Conservation (phyloP, 1,284 basidiomycete species). For the Naganishia liquefaciens region DNA sequence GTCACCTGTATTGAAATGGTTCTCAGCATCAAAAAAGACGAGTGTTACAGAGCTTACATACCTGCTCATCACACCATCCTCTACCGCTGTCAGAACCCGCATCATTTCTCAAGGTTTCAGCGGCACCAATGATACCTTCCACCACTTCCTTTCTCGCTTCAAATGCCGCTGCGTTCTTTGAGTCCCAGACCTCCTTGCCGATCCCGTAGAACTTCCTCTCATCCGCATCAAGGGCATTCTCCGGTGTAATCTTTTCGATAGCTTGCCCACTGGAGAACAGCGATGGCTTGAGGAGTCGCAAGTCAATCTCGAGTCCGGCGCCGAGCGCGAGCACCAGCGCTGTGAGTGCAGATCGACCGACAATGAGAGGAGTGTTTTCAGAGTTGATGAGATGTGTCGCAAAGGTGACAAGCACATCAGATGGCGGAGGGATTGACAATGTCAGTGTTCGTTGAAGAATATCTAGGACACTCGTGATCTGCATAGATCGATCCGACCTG, state of each 20-base stretch:
- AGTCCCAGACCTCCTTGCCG: conserved; percentile 39
- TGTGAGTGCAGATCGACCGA: conserved; percentile 47
- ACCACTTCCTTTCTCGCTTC: conserved; percentile 44
- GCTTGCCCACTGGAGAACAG: conserved; percentile 24
- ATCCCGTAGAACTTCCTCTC: conserved; percentile 37
- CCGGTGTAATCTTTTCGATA: conserved; percentile 31
- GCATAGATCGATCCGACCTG: conserved; percentile 17
- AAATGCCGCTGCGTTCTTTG: conserved; percentile 36
- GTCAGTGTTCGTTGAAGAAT: conserved; percentile 6
- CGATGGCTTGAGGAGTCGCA: conserved; percentile 14
- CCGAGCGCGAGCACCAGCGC: conserved; percentile 43
- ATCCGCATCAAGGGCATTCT: conserved; percentile 34
- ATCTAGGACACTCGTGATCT: conserved; percentile 7
- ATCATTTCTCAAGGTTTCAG: conserved; percentile 49
- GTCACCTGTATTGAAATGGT: conserved; percentile 63
- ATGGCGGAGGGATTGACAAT: conserved; percentile 17
- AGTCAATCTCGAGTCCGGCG: conserved; percentile 38
- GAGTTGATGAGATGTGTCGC: conserved; percentile 47
- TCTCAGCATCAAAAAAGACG: conserved; percentile 20
- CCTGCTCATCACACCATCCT: conserved; percentile 90
- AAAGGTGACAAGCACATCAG: conserved; percentile 33
- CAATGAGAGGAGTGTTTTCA: conserved; percentile 46
- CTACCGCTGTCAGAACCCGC: conserved; percentile 10
- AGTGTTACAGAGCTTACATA: conserved; percentile 52
- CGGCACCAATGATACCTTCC: conserved; percentile 52